These are phyloP conservation scores for Populus davidiana DNA, from an alignment of 345 rosid genomes.

Conservation along the genomic window DNA sequence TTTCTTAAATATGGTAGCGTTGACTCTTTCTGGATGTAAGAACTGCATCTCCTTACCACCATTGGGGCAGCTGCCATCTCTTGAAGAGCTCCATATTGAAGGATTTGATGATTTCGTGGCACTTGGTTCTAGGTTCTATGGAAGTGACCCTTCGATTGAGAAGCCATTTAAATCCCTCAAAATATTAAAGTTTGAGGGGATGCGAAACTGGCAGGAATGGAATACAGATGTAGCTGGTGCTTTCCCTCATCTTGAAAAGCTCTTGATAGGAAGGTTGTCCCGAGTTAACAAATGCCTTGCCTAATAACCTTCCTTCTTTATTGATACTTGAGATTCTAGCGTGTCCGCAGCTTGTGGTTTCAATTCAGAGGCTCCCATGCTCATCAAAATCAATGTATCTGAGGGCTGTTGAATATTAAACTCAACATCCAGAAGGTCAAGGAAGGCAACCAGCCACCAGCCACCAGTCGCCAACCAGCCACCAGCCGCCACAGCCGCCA, in stretches of 20 bases:
- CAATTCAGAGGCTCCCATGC: neutral
- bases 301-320: slow-evolving; percentile 4
- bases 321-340: rapidly evolving
- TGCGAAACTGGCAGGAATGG: slow-evolving; percentile 3
- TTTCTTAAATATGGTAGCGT: neutral
- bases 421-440: no score
- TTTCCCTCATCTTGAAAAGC: slow-evolving; percentile 8
- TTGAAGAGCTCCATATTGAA: neutral
- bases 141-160: neutral
- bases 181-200: neutral
- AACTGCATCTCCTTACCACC: neutral
- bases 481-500: no score
- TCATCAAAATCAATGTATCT: neutral
- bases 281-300: neutral
- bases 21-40: neutral
- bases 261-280: neutral
- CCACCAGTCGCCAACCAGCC: no score
- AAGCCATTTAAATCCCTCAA: neutral
- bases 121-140: neutral
- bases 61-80: slow-evolving; percentile 8
- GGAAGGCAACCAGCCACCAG: no score
- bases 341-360: neutral
- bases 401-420: no score
- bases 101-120: neutral
- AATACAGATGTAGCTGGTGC: neutral